Evolutionary conservation across 495 filamentous ascomycete species (phyloP).

Genomic region (Letharia columbiana): DNA sequence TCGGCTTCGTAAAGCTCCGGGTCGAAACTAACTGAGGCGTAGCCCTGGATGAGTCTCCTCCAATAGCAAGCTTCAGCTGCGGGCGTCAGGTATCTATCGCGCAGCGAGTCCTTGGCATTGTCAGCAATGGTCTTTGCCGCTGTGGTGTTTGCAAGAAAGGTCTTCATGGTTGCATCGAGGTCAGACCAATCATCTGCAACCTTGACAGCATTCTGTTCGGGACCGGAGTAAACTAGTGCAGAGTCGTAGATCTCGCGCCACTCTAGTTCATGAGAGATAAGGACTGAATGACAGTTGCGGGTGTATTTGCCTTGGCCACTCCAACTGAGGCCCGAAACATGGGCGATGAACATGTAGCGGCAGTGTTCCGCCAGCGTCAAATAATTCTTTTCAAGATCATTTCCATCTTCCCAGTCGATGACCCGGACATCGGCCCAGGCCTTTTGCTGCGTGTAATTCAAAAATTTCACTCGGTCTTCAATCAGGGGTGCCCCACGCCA

Average conservation of each 20-base stretch:
- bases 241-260: conserved; percentile 40
- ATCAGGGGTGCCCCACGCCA: not conserved
- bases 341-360: conserved; percentile 50
- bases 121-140: not conserved
- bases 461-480: not conserved
- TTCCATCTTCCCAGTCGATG: not conserved
- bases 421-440: not conserved
- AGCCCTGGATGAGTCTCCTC: conserved; percentile 44
- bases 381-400: not conserved
- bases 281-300: conserved; percentile 50
- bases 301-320: conserved; percentile 52
- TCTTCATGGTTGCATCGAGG: conserved; percentile 44
- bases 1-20: conserved; percentile 35
- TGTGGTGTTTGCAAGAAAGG: conserved; percentile 38
- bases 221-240: conserved; percentile 38
- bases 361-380: conserved; percentile 48
- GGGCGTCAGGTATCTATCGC: conserved; percentile 53
- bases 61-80: conserved; percentile 57
- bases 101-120: conserved; percentile 38
- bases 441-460: not conserved
- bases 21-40: conserved; percentile 40
- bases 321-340: conserved; percentile 51
- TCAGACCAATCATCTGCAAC: conserved; percentile 48
- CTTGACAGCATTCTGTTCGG: conserved; percentile 54
- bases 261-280: conserved; percentile 38